These are phyloP conservation scores for Coemansia sp. DNA, from an alignment of 192 early-diverging fungal species.

Conservation along the genomic window DNA sequence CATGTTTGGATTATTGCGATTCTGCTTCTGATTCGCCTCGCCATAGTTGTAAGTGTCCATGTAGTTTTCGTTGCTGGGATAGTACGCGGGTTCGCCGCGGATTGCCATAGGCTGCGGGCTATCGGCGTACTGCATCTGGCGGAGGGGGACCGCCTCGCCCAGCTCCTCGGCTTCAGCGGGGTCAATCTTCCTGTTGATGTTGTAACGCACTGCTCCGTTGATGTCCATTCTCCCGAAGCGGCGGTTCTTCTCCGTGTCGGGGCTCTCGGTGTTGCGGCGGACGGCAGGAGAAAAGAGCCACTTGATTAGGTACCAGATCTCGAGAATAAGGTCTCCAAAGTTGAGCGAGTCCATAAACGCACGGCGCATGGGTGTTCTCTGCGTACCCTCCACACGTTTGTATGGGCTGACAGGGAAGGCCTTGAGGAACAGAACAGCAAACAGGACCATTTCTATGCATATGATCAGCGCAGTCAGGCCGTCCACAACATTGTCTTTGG, in stretches of 20 bases:
- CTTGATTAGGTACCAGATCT: conserved; percentile 50
- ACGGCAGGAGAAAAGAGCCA: conserved; percentile 42
- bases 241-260: conserved; percentile 50
- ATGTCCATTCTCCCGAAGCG: conserved; percentile 56
- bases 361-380: conserved; percentile 46
- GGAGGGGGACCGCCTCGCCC: conserved; percentile 39
- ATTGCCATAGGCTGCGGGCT: conserved; percentile 5
- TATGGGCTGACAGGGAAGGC: conserved; percentile 48
- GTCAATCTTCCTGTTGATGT: conserved; percentile 29
- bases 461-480: conserved; percentile 57
- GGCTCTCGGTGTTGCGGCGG: conserved; percentile 25
- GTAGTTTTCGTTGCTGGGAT: background rate
- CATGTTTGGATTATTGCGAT: too few species aligned
- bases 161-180: conserved; percentile 18
- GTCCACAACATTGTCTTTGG: conserved; percentile 55
- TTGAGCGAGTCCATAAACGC: conserved; percentile 54
- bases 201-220: conserved; percentile 47
- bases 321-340: conserved; percentile 49
- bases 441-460: conserved; percentile 61
- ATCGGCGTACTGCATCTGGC: conserved; percentile 17
- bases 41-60: background rate
- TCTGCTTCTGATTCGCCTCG: too few species aligned
- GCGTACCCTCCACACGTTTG: conserved; percentile 32
- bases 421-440: conserved; percentile 53
- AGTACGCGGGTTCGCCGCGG: conserved; percentile 7